Percentiles rank a stretch among this genome's conserved stretches.
Evolutionary conservation across 2,329 filamentous ascomycete species (phyloP).

Genomic region (Pseudogymnoascus sp.): DNA sequence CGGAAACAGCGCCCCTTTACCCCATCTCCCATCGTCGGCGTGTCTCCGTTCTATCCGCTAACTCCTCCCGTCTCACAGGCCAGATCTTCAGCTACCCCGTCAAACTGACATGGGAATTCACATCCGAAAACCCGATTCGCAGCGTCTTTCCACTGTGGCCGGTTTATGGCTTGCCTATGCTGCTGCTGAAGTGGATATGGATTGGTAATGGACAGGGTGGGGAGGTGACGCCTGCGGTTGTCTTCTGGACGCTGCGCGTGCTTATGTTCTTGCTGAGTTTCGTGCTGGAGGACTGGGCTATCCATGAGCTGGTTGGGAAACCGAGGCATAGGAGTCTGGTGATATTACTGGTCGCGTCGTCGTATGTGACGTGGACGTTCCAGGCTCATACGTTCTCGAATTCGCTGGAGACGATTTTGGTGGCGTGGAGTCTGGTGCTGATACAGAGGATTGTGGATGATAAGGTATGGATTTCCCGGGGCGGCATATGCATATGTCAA

Average conservation of each 20-base stretch:
- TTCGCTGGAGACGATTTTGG: slow-evolving; percentile 85
- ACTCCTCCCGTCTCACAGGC: slow-evolving; percentile 35
- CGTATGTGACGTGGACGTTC: slow-evolving; percentile 97
- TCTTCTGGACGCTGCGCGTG: slow-evolving; percentile 81
- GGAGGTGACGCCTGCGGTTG: slow-evolving; percentile 70
- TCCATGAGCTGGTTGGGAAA: slow-evolving; percentile 80
- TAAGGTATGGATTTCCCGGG: slow-evolving; percentile 49
- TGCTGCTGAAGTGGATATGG: slow-evolving; percentile 85
- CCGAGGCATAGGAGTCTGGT: slow-evolving; percentile 63
- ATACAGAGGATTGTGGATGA: slow-evolving; percentile 77
- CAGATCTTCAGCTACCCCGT: slow-evolving; percentile 89
- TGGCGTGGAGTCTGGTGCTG: slow-evolving; percentile 87
- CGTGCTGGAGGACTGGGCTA: slow-evolving; percentile 94
- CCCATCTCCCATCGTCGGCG: neutral
- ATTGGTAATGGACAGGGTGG: slow-evolving; percentile 70
- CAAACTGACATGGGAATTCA: slow-evolving; percentile 93
- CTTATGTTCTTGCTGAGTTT: slow-evolving; percentile 95
- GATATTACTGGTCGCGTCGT: slow-evolving; percentile 80
- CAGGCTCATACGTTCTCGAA: slow-evolving; percentile 99
- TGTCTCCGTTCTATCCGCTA: slow-evolving; percentile 9
- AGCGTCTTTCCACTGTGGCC: slow-evolving; percentile 97
- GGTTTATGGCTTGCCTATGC: slow-evolving; percentile 88
- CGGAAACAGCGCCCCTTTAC: neutral
- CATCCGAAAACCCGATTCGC: slow-evolving; percentile 75
- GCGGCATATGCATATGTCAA: neutral